These are phyloP conservation scores for Theobroma cacao DNA, from an alignment of 345 rosid genomes.

Conservation along the genomic window DNA sequence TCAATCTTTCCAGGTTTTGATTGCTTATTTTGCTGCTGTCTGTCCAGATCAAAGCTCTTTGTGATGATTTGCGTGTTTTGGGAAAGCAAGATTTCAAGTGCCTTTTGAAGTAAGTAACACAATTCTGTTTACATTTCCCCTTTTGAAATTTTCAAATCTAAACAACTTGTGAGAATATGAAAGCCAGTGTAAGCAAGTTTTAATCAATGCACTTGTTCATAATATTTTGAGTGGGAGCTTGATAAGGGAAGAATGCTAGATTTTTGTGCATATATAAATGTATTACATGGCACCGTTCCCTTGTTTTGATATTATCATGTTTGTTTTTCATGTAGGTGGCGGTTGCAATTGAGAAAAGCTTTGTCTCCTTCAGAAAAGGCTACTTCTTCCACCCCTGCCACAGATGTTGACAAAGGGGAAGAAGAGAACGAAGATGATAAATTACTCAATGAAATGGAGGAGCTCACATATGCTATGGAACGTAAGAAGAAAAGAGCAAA, in stretches of 20 bases:
- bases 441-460: slow-evolving; percentile 92
- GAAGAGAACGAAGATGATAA: slow-evolving; percentile 78
- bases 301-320: neutral
- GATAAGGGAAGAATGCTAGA: neutral
- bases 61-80: slow-evolving; percentile 86
- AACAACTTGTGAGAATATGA: neutral
- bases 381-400: slow-evolving; percentile 25
- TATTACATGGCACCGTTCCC: neutral
- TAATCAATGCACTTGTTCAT: neutral
- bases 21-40: slow-evolving; percentile 6
- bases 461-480: slow-evolving; percentile 68
- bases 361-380: slow-evolving; percentile 65
- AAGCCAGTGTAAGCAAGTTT: neutral
- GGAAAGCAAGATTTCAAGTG: slow-evolving; percentile 95
- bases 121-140: neutral
- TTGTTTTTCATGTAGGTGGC: slow-evolving; percentile 59
- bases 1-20: neutral
- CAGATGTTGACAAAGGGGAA: slow-evolving; percentile 38
- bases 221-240: neutral
- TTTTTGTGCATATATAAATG: neutral
- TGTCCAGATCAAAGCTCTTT: slow-evolving; percentile 69
- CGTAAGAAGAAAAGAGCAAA: slow-evolving; percentile 75
- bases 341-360: slow-evolving; percentile 78
- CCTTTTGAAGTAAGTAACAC: slow-evolving; percentile 68
- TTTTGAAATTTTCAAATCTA: neutral